Conservation (phyloP, 2,329 filamentous ascomycete species). For the Aspergillus phoenicis region DNA sequence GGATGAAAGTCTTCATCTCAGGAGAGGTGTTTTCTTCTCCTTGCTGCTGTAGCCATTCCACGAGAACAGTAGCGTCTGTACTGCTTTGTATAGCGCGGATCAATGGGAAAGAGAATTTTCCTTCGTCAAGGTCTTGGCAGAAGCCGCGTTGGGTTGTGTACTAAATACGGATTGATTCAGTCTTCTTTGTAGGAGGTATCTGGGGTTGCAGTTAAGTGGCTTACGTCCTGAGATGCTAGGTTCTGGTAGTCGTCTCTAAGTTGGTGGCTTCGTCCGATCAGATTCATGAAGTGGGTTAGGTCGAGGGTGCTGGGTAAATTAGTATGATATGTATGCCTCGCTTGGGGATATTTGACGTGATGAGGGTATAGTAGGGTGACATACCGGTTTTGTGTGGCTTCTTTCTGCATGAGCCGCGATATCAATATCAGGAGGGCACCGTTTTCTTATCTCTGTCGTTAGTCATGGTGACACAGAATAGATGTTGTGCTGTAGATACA, state of each 20-base stretch:
- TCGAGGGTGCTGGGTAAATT: background rate
- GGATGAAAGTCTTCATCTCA: no score
- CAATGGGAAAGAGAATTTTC: slow-evolving; percentile 60
- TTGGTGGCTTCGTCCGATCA: slow-evolving; percentile 39
- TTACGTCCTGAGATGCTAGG: slow-evolving; percentile 52
- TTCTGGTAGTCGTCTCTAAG: slow-evolving; percentile 75
- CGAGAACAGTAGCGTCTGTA: no score
- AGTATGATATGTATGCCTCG: no score
- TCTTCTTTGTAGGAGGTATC: slow-evolving; percentile 19
- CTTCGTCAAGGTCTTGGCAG: slow-evolving; percentile 61
- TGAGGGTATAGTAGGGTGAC: background rate
- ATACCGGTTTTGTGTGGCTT: slow-evolving; percentile 20
- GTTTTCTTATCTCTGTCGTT: slow-evolving; percentile 28
- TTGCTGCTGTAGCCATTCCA: no score
- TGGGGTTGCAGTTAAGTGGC: no score
- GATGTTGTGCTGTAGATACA: background rate
- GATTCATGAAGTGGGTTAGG: slow-evolving; percentile 64
- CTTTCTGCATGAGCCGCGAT: slow-evolving; percentile 38
- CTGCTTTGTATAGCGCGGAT: no score
- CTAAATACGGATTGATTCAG: slow-evolving; percentile 33
- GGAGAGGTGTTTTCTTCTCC: no score
- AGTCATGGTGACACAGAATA: background rate
- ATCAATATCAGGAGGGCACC: slow-evolving; percentile 43
- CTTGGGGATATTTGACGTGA: no score
- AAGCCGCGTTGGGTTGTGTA: slow-evolving; percentile 85